A percentile compares a stretch with the other conserved stretches of the same genome.
Evolutionary conservation across 371 early-diverging fungal genomes (phyloP).

Genomic region (Ordospora pajunii): DNA sequence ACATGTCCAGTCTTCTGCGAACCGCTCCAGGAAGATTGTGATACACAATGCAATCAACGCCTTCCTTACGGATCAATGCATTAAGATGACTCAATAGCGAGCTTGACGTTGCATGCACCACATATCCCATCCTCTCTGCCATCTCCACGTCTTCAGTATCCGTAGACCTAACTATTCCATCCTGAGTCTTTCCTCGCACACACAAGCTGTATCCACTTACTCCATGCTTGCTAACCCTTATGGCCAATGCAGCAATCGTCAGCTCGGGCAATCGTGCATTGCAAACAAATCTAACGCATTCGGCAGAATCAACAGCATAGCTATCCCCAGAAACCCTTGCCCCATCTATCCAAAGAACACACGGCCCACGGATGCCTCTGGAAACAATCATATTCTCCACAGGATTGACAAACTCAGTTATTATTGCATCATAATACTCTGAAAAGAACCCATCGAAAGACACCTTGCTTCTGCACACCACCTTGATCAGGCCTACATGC

Average conservation of each 20-base stretch:
- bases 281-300: slow-evolving; percentile 30
- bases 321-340: background rate
- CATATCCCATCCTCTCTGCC: background rate
- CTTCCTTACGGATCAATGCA: background rate
- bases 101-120: background rate
- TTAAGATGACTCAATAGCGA: slow-evolving; percentile 16
- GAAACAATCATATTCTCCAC: slow-evolving; percentile 58
- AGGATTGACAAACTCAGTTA: slow-evolving; percentile 53
- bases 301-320: slow-evolving; percentile 6
- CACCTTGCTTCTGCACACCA: background rate
- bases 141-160: background rate
- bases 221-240: background rate
- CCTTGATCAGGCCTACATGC: slow-evolving; percentile 21
- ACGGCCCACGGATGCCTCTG: slow-evolving; percentile 52
- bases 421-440: slow-evolving; percentile 24
- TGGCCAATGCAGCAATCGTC: slow-evolving; percentile 16
- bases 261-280: slow-evolving; percentile 19
- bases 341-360: slow-evolving; percentile 45
- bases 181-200: background rate
- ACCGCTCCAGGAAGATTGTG: slow-evolving; percentile 31
- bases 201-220: slow-evolving; percentile 12
- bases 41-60: slow-evolving; percentile 35
- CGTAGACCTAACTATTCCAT: background rate
- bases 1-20: background rate
- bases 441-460: slow-evolving; percentile 18